Conservation (phyloP, 495 filamentous ascomycete genomes). For the Rostrohypoxylon terebratum region DNA sequence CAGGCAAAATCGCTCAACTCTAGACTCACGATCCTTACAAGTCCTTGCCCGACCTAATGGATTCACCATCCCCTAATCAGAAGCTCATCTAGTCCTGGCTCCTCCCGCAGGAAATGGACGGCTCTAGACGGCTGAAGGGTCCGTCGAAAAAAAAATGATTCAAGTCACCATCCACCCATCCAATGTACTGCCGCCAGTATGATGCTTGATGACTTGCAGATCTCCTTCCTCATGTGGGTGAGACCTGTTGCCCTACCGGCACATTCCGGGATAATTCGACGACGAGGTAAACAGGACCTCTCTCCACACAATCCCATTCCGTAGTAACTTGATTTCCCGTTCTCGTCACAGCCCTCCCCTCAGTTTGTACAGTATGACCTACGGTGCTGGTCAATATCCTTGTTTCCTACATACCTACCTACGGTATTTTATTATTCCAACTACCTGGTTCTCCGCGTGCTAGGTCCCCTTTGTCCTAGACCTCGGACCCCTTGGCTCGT, state of each 20-base stretch:
- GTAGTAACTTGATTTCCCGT: constrained; percentile 25
- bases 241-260: constrained; percentile 44
- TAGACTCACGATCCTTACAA: constrained; percentile 16
- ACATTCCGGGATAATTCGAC: constrained; percentile 42
- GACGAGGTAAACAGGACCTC: constrained; percentile 33
- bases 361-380: constrained; percentile 29
- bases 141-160: constrained; percentile 25
- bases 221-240: constrained; percentile 41
- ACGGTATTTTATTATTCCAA: constrained; percentile 38
- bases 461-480: constrained; percentile 31
- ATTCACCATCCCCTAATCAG: constrained; percentile 21
- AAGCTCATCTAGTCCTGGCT: constrained; percentile 22
- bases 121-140: constrained; percentile 25
- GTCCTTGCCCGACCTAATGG: not conserved
- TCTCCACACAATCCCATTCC: constrained; percentile 34
- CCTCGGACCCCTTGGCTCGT: constrained; percentile 34
- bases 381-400: constrained; percentile 23
- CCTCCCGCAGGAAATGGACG: constrained; percentile 22
- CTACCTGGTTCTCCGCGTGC: constrained; percentile 38
- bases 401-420: constrained; percentile 28
- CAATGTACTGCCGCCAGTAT: constrained; percentile 21
- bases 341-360: constrained; percentile 18
- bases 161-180: constrained; percentile 41
- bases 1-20: constrained; percentile 23
- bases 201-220: constrained; percentile 33